Base-by-base conservation (phyloP, 2,329 filamentous ascomycete genomes). In the Acarospora socialis region DNA sequence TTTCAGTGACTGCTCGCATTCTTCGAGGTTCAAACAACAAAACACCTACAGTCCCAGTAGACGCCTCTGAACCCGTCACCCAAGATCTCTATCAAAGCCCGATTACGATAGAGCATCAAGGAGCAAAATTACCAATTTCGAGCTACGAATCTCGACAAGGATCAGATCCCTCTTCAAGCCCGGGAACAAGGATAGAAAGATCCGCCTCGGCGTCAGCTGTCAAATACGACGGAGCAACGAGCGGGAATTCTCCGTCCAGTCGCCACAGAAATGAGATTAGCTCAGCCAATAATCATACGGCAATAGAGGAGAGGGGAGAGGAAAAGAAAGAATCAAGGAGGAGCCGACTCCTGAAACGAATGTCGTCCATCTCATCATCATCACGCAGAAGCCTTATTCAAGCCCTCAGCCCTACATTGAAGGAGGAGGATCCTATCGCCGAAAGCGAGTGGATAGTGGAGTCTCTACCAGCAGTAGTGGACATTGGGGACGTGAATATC, bases 401-500 rank as follows among this genome's bases (percentile, higher is more conserved):
- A n/a, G 44, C 47, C 10, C 41, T 48, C 21, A 55, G 52, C 40
- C 49, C 56, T n/a, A 52, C 52, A 32, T 50, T 44, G 7, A 41
- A 60, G 10, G 46, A 57, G 30, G 61, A 61, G 39, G 49, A 56
- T 14, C 31, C 41, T 13, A 42, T 44, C 15, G 30, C 36, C n/a
- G 43, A 42, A 17, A 56, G 54, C 28, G 59, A 28, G 15, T 32
- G 42, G 9, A 32, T 27, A 4, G 28, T 41, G 16, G 40, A 43
- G 28, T 34, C 24, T 22, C 36, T 21, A 27, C 40, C 33, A 24
- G 46, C 41, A 36, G 65, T 77, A 16, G 65, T 81, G 3, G 75
- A 78, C 39, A 69, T 92, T 54, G 83, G 86, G 29, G 82, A 94
- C 48, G 77, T 98, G 41, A 95, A 98, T 47, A 81, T 95, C 7